phyloP scores from a whole-genome alignment of 1,284 basidiomycete genomes.

The Testicularia cyperi region DNA sequence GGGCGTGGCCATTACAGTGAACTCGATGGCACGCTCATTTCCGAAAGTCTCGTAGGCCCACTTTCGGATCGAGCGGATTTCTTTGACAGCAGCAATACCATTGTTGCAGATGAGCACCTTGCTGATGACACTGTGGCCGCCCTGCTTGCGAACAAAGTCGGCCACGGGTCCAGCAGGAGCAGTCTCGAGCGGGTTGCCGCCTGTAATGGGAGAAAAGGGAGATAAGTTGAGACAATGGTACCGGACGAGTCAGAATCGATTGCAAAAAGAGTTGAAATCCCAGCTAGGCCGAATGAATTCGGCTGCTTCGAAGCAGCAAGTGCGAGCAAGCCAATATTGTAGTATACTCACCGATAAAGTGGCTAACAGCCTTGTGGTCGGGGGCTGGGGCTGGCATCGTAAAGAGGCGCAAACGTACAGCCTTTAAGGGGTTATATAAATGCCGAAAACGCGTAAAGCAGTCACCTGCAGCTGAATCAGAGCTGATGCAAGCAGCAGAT shows the following conservation, averaged over 20 bases:
- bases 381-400: slow-evolving; percentile 45
- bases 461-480: too few species aligned
- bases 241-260: too few species aligned
- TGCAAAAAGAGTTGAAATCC: too few species aligned
- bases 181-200: slow-evolving; percentile 85
- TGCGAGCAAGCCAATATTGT: too few species aligned
- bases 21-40: slow-evolving; percentile 90
- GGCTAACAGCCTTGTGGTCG: slow-evolving; percentile 50
- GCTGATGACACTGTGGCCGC: slow-evolving; percentile 97
- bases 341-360: slow-evolving; percentile 56
- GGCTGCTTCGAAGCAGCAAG: not conserved
- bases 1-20: slow-evolving; percentile 99
- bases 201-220: too few species aligned
- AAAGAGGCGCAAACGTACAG: not conserved
- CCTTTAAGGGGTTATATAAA: not conserved
- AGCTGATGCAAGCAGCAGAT: not conserved
- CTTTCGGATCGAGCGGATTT: slow-evolving; percentile 97
- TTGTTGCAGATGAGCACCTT: slow-evolving; percentile 70
- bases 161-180: slow-evolving; percentile 77
- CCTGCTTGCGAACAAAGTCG: slow-evolving; percentile 87
- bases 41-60: slow-evolving; percentile 99
- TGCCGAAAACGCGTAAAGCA: not conserved
- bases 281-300: too few species aligned
- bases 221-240: too few species aligned
- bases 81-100: slow-evolving; percentile 99